These are phyloP conservation scores for Verticillium longisporum DNA, from an alignment of 2,329 filamentous ascomycete genomes.

Conservation along the genomic window DNA sequence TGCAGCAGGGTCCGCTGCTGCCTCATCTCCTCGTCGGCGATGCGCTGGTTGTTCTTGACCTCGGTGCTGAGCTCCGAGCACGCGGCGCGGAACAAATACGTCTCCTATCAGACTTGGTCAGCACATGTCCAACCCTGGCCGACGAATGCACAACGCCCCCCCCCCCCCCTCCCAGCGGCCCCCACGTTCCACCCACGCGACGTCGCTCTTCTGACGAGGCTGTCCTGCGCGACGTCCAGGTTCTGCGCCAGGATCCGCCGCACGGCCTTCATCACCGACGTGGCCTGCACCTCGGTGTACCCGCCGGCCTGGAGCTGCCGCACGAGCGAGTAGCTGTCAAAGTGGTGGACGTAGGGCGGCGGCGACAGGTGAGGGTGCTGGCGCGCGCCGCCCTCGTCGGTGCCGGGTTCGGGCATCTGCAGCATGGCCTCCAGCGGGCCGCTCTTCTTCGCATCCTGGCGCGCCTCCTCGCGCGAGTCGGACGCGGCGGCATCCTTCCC, in stretches of 20 bases:
- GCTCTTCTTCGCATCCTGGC: constrained; percentile 31
- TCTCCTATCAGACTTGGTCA: constrained; percentile 46
- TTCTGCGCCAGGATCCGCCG: constrained; percentile 71
- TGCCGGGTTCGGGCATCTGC: constrained; percentile 34
- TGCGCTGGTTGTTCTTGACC: constrained; percentile 68
- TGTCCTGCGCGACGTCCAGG: constrained; percentile 71
- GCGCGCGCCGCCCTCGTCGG: constrained; percentile 14
- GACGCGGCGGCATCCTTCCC: constrained; percentile 4
- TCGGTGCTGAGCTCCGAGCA: constrained; percentile 89
- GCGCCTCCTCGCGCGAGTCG: constrained; percentile 17
- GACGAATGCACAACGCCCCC: too few species aligned
- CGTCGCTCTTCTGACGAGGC: constrained; percentile 84
- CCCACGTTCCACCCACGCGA: too few species aligned
- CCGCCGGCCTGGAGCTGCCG: constrained; percentile 66
- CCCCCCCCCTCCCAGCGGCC: too few species aligned
- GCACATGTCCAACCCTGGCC: not conserved
- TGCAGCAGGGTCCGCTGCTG: constrained; percentile 80
- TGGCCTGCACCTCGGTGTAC: constrained; percentile 68
- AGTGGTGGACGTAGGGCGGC: constrained; percentile 86
- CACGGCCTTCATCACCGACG: constrained; percentile 88
- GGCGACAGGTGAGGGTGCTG: constrained; percentile 63
- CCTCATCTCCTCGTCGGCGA: constrained; percentile 73
- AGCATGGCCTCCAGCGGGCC: constrained; percentile 45
- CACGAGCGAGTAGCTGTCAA: constrained; percentile 89
- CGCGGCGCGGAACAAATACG: constrained; percentile 88